A percentile compares a stretch with the other conserved stretches of the same genome.
These are phyloP conservation scores for Aspergillus sp. DNA, from an alignment of 2,329 filamentous ascomycete species.

Conservation along the genomic window DNA sequence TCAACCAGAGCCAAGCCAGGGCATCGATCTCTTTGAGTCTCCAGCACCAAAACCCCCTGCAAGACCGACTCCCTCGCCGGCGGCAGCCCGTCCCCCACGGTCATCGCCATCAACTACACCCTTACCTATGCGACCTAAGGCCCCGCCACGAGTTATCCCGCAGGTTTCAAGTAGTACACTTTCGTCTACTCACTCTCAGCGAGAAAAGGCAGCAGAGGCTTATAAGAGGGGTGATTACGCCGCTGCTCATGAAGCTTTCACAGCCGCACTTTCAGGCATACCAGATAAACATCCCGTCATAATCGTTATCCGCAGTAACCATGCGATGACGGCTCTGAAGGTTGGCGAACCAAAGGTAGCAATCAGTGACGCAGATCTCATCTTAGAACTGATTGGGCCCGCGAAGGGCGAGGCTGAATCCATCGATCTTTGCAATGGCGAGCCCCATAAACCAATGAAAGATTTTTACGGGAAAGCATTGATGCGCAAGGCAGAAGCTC, in stretches of 20 bases:
- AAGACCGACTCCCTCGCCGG: constrained; percentile 32
- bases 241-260: constrained; percentile 79
- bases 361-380: constrained; percentile 78
- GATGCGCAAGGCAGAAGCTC: constrained; percentile 89
- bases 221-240: constrained; percentile 95
- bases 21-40: constrained; percentile 66
- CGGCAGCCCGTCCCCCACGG: constrained; percentile 38
- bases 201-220: constrained; percentile 77
- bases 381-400: constrained; percentile 75
- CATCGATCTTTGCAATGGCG: constrained; percentile 66
- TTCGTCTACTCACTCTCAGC: constrained; percentile 72
- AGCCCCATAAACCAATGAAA: constrained; percentile 77
- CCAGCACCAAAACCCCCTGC: constrained; percentile 26
- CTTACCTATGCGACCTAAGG: constrained; percentile 48
- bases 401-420: constrained; percentile 76
- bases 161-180: constrained; percentile 67
- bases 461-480: constrained; percentile 93
- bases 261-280: constrained; percentile 70
- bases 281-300: constrained; percentile 77
- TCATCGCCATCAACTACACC: constrained; percentile 45
- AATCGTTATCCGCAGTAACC: constrained; percentile 89
- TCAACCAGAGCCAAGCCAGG: constrained; percentile 43
- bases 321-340: constrained; percentile 84
- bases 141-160: constrained; percentile 56
- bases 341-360: constrained; percentile 88